Evolutionary conservation across 176 grass and related monocot genomes (phyloP), one percentile per base, ranked within the genome.

Genomic region (Echinochloa phyllopogon): DNA sequence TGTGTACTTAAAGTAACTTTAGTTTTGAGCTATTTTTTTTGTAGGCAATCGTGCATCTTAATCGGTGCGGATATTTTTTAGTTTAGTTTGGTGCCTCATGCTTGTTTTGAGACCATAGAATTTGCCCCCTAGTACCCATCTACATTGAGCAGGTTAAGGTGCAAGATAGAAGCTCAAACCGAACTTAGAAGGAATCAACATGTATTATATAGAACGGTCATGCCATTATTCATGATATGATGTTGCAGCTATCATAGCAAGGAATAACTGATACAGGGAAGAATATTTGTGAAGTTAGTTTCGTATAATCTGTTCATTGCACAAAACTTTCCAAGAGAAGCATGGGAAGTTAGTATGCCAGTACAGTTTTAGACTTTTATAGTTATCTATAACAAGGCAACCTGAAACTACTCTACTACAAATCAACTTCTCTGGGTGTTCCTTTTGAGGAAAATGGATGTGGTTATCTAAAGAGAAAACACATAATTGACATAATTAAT

Each of bases 391-490:
- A 20, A 58, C 51, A 67, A 49, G 20, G 8, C 17, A 75, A 13
- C 49, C 24, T 75, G 50, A 85, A 60, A 49, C 39, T 57, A 48
- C 43, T 78, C 52, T 16, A 29, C 27, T 5, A 38, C 65, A 2
- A 23, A 65, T 7, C 27, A n/a, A 20, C 45, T 75, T 75, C 57
- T 42, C 10, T 39, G 24, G 25, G 3, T 56, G 8, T 43, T 77
- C 55, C n/a, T 65, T 65, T 64, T 42, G 10, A 67, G 20, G 33
- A 12, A 82, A 67, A 68, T 76, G 48, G 21, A n/a, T 66, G 2
- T 77, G 52, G n/a, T 84, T 65, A 18, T 78, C 20, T 73, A 57
- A 44, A 49, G 20, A 79, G 57, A 48, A 74, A 58, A 80, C 29
- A 48, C 5, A 42, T 4, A 57, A 79, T 65, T 48, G 45, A 6